Conservation (phyloP, 306 rosid genomes). For the Phaseolus lunatus region DNA sequence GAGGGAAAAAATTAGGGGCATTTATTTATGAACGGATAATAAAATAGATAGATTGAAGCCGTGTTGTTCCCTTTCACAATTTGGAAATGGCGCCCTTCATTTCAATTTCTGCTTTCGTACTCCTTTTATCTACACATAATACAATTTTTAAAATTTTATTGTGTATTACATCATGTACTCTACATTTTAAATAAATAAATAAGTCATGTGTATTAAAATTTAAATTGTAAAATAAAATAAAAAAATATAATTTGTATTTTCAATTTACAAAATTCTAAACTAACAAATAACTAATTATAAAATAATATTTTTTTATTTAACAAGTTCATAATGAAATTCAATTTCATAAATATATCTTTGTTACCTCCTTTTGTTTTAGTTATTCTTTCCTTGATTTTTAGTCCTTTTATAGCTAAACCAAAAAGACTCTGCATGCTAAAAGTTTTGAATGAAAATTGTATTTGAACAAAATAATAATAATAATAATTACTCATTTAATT, state of each 20-base stretch:
- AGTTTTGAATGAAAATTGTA: too few species aligned
- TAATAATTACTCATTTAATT: too few species aligned
- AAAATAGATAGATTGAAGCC: background rate
- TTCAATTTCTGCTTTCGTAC: constrained; percentile 12
- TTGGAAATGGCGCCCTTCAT: constrained; percentile 50
- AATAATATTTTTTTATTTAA: too few species aligned
- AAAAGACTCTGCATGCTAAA: background rate
- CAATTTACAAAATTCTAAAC: background rate
- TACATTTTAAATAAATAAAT: background rate
- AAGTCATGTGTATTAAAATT: background rate
- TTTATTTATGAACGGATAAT: background rate
- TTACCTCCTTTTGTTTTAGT: too few species aligned
- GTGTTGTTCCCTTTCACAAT: background rate
- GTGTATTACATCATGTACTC: too few species aligned
- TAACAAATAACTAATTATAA: background rate
- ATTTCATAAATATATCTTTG: too few species aligned
- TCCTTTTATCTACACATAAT: background rate
- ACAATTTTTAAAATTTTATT: too few species aligned
- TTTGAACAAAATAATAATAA: background rate
- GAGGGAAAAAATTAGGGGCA: background rate
- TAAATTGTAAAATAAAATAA: background rate
- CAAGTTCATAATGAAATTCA: too few species aligned
- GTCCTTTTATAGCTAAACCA: too few species aligned
- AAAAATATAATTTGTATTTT: background rate
- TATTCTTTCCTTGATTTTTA: too few species aligned